Base-by-base conservation (phyloP, 2,329 filamentous ascomycete genomes). In the Pseudohalonectria lignicola region DNA sequence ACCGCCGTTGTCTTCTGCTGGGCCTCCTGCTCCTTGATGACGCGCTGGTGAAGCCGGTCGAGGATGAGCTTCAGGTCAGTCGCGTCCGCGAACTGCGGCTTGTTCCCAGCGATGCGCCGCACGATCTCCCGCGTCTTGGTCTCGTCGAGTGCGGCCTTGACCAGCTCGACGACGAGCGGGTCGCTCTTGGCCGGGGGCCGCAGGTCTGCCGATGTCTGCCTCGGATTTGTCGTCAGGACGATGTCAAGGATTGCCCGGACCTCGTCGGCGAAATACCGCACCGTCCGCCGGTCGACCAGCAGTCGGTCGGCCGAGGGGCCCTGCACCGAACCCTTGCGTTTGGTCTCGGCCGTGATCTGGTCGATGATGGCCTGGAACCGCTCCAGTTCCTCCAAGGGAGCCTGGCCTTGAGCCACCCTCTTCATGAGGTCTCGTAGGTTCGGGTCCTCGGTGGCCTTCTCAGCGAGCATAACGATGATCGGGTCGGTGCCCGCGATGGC, bases 351-450 rank as follows among this genome's bases (percentile, higher is more conserved):
- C 2, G 81, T 87, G 40, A 92, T 71, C 52, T 86, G 78, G 49
- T 87, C 82, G 44, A 92, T 92, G 31, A 92, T 84, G 35, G 69
- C 71, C 53, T 92, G 85, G 48, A 92, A 92, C 44, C 79, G 74
- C 34, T 76, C 76, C 11, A 92, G 61, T 53, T 92, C 82, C 12
- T 77, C 72, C 28, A 76, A 71, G 11, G 74, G 76, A 1, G 85
- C 85, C 47, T 80, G 72, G 2, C 84, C 84, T 20, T 79, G 77
- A 0, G 85, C 85, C 1, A 92, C 85, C 38, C 84, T 76, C 54
- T 86, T 86, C 85, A 92, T 92, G 0, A 92, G 64, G 26, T 82
- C 77, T 41, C 86, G 79, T 9, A 92, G 63, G 39, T 81, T 70
- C 0, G 77, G 71, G 52, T 92, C 82, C 19, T 74, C 76, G 0